Percentiles rank a stretch among this genome's conserved stretches.
These are phyloP conservation scores for Forsythia viridissima DNA, from an alignment of 257 asterid species.

Conservation along the genomic window DNA sequence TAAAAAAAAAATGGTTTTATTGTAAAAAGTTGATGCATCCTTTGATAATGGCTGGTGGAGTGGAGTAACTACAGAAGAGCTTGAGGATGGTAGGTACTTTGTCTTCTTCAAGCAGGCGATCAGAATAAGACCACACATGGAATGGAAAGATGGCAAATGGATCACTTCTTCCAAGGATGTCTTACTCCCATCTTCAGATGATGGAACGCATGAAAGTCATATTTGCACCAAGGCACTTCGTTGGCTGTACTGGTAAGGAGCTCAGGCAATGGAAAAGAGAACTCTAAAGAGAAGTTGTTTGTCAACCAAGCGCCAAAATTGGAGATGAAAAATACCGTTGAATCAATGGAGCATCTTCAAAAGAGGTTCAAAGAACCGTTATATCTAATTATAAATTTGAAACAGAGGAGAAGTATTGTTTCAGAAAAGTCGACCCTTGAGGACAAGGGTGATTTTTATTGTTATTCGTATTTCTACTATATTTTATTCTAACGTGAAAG, in stretches of 20 bases:
- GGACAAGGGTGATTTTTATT: no score
- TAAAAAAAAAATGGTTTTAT: slow-evolving; percentile 32
- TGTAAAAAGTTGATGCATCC: slow-evolving; percentile 74
- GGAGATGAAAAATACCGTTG: no score
- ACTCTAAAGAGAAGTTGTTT: slow-evolving; percentile 17
- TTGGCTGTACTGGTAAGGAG: slow-evolving; percentile 29
- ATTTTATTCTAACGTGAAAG: no score
- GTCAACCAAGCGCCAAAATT: no score
- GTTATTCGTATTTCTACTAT: no score
- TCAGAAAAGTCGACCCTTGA: no score
- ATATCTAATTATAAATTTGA: no score
- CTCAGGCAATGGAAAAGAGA: slow-evolving; percentile 27
- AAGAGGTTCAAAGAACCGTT: no score
- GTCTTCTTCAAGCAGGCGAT: slow-evolving; percentile 51
- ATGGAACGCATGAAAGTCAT: slow-evolving; percentile 28
- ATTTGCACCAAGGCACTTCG: slow-evolving; percentile 19
- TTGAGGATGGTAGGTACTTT: slow-evolving; percentile 44
- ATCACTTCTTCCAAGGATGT: slow-evolving; percentile 60
- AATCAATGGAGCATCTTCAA: no score
- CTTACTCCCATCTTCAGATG: slow-evolving; percentile 32
- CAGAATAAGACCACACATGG: slow-evolving; percentile 71
- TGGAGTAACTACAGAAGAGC: slow-evolving; percentile 56
- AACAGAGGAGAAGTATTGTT: no score
- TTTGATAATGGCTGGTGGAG: slow-evolving; percentile 61
- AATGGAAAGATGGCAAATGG: slow-evolving; percentile 80